Evolutionary conservation across 2,329 filamentous ascomycete genomes (phyloP).

Genomic region (Pseudogymnoascus destructans): DNA sequence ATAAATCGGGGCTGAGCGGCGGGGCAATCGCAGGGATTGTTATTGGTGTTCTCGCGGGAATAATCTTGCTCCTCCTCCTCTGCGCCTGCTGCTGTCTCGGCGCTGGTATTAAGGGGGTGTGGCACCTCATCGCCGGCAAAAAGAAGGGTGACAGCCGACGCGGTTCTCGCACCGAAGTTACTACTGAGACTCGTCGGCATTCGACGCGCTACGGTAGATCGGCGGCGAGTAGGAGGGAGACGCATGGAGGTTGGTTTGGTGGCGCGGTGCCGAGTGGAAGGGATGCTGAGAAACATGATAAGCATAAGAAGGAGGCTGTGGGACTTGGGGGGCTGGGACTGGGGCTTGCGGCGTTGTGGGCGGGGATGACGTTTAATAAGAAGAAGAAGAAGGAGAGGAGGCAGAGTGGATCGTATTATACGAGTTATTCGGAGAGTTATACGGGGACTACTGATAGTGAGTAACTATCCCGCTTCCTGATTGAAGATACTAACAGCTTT

Average conservation of each 20-base stretch:
- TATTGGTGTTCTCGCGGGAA: slow-evolving; percentile 55
- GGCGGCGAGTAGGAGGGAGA: slow-evolving; percentile 25
- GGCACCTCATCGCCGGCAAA: slow-evolving; percentile 48
- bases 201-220: slow-evolving; percentile 26
- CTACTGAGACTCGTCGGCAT: slow-evolving; percentile 50
- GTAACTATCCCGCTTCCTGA: not conserved
- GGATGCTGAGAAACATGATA: not conserved
- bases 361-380: not conserved
- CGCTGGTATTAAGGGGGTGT: slow-evolving; percentile 45
- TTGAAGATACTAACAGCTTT: not conserved
- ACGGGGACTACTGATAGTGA: not conserved
- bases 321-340: not conserved
- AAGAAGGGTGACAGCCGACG: slow-evolving; percentile 34
- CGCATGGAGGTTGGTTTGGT: slow-evolving; percentile 42
- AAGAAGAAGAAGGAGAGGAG: not conserved
- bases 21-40: slow-evolving; percentile 74
- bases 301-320: not conserved
- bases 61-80: slow-evolving; percentile 53
- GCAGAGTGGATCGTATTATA: not conserved
- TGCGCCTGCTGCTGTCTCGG: slow-evolving; percentile 63
- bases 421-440: not conserved
- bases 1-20: slow-evolving; percentile 40
- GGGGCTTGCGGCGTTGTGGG: not conserved
- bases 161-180: slow-evolving; percentile 33
- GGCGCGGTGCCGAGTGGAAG: slow-evolving; percentile 19